Evolutionary conservation across 1,284 basidiomycete species (phyloP).

Genomic region (Naganishia sp.): DNA sequence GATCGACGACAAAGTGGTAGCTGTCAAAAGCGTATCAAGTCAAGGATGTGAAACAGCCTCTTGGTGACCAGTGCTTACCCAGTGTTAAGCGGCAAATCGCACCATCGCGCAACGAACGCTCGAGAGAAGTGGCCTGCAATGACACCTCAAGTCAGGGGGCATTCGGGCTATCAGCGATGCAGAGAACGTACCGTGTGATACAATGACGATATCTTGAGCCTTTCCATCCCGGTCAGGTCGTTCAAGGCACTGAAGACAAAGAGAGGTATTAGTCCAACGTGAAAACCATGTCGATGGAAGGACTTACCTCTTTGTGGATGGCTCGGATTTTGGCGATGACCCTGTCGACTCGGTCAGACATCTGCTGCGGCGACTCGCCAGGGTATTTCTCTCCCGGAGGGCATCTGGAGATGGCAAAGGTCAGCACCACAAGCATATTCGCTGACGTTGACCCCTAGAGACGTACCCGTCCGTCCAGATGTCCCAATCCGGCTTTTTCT

Average conservation of each 20-base stretch:
- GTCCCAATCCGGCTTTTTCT: conserved; percentile 66
- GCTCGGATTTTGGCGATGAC: conserved; percentile 74
- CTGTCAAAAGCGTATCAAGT: not conserved
- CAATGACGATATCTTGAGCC: conserved; percentile 55
- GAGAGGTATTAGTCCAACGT: not conserved
- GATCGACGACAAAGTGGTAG: conserved; percentile 53
- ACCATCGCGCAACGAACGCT: conserved; percentile 65
- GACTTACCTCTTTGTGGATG: conserved; percentile 67
- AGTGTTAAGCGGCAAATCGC: conserved; percentile 50
- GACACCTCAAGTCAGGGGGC: conserved; percentile 55
- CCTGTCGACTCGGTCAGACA: conserved; percentile 73
- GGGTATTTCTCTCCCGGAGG: conserved; percentile 61
- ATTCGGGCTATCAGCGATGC: conserved; percentile 34
- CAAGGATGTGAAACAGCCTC: not conserved
- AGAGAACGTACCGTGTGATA: conserved; percentile 56
- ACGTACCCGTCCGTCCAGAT: conserved; percentile 76
- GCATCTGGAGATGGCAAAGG: conserved; percentile 59
- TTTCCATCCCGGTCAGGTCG: conserved; percentile 39
- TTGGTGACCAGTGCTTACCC: conserved; percentile 33
- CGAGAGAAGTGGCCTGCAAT: conserved; percentile 74
- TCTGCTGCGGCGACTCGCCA: conserved; percentile 77
- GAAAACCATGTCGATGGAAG: conserved; percentile 59
- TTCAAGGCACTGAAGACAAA: conserved; percentile 37
- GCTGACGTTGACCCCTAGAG: not conserved
- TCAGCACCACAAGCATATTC: not conserved